Evolutionary conservation across 2,329 filamentous ascomycete species (phyloP), one percentile per base, ranked within the genome.

Genomic region (Lecanosticta acicola): DNA sequence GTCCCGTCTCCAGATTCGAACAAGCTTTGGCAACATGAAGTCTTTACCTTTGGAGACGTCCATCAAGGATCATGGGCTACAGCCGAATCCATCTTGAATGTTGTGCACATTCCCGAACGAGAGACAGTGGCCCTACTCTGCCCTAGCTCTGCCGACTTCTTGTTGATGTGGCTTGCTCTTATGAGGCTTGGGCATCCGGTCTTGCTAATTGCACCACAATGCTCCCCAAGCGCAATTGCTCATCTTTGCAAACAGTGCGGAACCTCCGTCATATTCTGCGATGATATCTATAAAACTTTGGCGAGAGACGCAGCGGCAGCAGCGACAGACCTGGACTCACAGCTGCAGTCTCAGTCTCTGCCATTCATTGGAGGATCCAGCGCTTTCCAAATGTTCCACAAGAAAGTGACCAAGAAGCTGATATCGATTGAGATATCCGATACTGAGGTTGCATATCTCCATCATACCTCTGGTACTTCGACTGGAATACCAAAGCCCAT

Each of bases 401-500:
- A 37, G 19, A 5, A 24, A 14, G n/a, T 21, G 19, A 8, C 19
- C 24, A 18, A 17, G 32, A 33, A 5, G 8, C 3, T 16, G 3
- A 11, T 5, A 37, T 17, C 17, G 5, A 10, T 19, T 4, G 35
- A 37, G 10, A 19, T 37, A 5, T 17, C 14, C 11, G 35, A 16
- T 8, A 18, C 54, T 1, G 70, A 75, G 10, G 59, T 74, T 11
- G 79, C 80, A 0, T 83, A 81, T 58, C 66, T 81, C 18, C 75
- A 77, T 52, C 80, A 84, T 55, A 82, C 80, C 0, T 84, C 81
- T 1, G 81, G 80, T 0, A 84, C 81, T 2, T 82, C 80, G 0
- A 77, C 75, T 0, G 80, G 80, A 0, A 59, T 79, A 1, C 80
- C 81, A 0, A 84, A 84, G 48, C 77, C 78, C 0, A 81, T 84